A percentile compares a stretch with the other conserved stretches of the same genome.
These are phyloP conservation scores for Sugiyamaella floridensis DNA, from an alignment of 805 yeast species.

Conservation along the genomic window DNA sequence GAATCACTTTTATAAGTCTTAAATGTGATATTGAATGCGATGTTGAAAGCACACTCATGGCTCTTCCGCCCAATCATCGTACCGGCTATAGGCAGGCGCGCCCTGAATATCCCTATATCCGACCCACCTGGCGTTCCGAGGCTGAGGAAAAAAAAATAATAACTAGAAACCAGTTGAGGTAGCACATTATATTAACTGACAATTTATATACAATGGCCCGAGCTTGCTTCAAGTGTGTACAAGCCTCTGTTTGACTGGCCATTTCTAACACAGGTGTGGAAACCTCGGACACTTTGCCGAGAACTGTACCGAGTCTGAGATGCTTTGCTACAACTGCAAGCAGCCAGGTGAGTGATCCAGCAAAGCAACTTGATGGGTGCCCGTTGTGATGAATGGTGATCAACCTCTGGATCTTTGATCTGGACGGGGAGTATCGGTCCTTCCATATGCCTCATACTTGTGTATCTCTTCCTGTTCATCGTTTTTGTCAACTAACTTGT, in stretches of 20 bases:
- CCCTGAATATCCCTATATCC: neutral
- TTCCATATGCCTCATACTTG: too few species aligned
- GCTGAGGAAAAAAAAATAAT: neutral
- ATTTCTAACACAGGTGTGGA: conserved; percentile 65
- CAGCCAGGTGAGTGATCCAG: conserved; percentile 44
- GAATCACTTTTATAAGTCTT: too few species aligned
- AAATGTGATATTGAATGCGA: too few species aligned
- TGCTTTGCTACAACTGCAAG: conserved; percentile 89
- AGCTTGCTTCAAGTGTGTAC: conserved; percentile 11
- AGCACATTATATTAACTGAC: neutral
- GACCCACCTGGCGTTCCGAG: neutral
- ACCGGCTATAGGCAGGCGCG: neutral
- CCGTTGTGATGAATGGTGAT: too few species aligned
- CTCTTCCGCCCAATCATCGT: neutral
- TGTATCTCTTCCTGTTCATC: too few species aligned
- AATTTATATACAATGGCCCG: conserved; percentile 4
- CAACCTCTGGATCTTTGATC: too few species aligned
- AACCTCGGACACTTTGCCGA: conserved; percentile 89
- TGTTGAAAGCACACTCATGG: too few species aligned
- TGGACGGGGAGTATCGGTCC: too few species aligned
- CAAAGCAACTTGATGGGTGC: too few species aligned
- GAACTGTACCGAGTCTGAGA: conserved; percentile 71
- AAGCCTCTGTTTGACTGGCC: neutral
- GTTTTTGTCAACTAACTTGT: neutral
- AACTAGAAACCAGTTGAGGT: neutral